Evolutionary conservation across 2,329 filamentous ascomycete species (phyloP).

Genomic region (Fusarium annulatum): DNA sequence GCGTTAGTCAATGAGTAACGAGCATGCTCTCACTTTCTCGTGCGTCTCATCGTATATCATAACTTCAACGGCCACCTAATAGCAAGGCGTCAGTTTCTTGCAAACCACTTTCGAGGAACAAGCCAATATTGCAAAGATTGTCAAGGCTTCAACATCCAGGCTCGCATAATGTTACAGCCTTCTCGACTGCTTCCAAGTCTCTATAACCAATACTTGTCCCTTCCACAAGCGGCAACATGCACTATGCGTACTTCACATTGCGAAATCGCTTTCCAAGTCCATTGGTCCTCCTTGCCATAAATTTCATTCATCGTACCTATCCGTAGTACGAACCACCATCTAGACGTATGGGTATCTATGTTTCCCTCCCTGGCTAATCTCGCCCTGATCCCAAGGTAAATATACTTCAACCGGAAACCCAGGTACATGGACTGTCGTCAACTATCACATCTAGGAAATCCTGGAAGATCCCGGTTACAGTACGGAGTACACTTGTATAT

Average conservation of each 20-base stretch:
- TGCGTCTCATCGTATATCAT: not conserved
- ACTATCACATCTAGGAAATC: no score
- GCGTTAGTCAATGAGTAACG: not conserved
- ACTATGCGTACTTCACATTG: not conserved
- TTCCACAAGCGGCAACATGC: not conserved
- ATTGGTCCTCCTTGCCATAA: not conserved
- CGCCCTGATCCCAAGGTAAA: not conserved
- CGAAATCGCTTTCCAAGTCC: not conserved
- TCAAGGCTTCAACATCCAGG: not conserved
- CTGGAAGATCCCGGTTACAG: not conserved
- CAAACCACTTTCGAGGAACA: not conserved
- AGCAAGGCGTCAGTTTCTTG: not conserved
- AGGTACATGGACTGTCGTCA: conserved; percentile 32
- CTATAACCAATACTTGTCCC: not conserved
- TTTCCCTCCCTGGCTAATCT: not conserved
- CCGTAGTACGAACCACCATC: not conserved
- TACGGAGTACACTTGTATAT: not conserved
- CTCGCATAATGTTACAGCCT: not conserved
- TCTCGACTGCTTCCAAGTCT: not conserved
- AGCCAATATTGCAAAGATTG: not conserved
- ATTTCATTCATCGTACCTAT: not conserved
- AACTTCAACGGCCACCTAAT: not conserved
- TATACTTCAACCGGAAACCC: conserved; percentile 16
- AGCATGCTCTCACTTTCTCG: not conserved
- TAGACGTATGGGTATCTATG: not conserved